Percentiles rank a stretch among this genome's conserved stretches.
Conservation (phyloP, 148 eudicot species). For the Rhododendron ferrugineum region DNA sequence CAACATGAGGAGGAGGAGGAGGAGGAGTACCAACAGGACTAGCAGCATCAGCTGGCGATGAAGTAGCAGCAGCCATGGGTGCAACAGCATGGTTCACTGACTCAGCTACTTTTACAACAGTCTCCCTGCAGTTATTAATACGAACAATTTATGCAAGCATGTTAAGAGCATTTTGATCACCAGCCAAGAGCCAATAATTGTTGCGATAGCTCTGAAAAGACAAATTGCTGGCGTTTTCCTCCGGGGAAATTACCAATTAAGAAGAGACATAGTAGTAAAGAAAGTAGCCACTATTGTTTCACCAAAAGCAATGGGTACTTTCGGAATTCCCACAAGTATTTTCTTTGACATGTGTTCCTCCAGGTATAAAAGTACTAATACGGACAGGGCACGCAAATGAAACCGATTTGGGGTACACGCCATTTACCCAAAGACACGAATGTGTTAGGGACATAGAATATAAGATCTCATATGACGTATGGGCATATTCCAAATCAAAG, state of each 20-base stretch:
- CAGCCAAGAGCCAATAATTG: neutral
- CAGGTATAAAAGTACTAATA: neutral
- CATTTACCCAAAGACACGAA: neutral
- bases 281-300: neutral
- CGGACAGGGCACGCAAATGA: neutral
- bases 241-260: neutral
- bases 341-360: neutral
- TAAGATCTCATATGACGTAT: neutral
- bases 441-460: neutral
- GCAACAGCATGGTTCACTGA: slow-evolving; percentile 22
- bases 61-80: slow-evolving; percentile 9
- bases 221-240: neutral
- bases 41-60: slow-evolving; percentile 5
- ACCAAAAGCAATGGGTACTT: neutral
- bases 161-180: neutral
- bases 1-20: slow-evolving; percentile 8
- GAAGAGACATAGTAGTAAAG: neutral
- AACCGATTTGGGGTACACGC: neutral
- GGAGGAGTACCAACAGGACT: slow-evolving; percentile 15
- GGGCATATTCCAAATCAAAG: neutral
- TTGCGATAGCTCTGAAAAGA: neutral
- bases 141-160: neutral
- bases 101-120: slow-evolving; percentile 33
- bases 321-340: neutral
- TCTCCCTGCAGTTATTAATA: slow-evolving; percentile 25